phyloP scores from a whole-genome alignment of 176 grass and related monocot genomes.

The Aegilops longissima region DNA sequence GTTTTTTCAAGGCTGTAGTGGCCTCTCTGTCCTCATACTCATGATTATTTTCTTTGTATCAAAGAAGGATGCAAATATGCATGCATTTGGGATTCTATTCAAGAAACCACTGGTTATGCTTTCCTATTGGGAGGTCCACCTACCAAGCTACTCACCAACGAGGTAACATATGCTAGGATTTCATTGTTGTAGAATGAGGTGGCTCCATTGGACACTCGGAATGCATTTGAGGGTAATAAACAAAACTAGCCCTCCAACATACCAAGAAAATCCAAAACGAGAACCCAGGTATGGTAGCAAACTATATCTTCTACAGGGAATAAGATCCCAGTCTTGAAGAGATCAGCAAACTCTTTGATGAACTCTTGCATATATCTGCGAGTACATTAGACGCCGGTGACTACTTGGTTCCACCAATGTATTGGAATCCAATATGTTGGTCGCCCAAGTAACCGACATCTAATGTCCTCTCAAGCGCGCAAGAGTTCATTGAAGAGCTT shows the following conservation, averaged over 20 bases:
- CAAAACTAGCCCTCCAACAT: background rate
- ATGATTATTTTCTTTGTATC: background rate
- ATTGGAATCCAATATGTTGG: too few species aligned
- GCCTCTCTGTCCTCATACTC: background rate
- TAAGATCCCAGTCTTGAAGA: background rate
- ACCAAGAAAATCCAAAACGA: background rate
- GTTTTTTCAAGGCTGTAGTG: background rate
- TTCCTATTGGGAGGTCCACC: background rate
- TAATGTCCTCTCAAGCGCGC: too few species aligned
- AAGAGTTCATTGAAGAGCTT: too few species aligned
- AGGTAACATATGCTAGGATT: background rate
- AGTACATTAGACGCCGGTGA: background rate
- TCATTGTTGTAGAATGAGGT: background rate
- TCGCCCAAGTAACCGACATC: too few species aligned
- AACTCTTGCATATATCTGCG: background rate
- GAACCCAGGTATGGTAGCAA: background rate
- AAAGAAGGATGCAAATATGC: background rate
- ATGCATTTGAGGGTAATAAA: background rate
- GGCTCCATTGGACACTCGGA: background rate
- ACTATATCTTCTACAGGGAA: background rate
- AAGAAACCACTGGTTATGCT: background rate
- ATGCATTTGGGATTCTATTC: background rate
- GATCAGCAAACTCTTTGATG: background rate
- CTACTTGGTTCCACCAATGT: background rate
- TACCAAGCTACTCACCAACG: background rate